phyloP scores from a whole-genome alignment of 1,284 basidiomycete species.

The Ustilago crameri region DNA sequence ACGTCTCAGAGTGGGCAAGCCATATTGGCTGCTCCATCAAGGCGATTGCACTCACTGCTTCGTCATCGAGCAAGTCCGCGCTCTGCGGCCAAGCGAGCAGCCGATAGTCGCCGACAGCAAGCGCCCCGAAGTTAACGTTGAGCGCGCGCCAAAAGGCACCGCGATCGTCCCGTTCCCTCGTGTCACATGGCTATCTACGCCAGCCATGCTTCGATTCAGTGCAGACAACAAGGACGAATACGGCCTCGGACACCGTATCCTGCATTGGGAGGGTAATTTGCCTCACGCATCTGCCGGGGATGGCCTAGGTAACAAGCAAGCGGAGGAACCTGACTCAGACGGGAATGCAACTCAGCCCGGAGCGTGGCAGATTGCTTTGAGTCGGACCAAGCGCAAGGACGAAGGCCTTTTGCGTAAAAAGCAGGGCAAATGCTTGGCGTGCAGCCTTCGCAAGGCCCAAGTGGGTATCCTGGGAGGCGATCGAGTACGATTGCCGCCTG shows the following conservation, averaged over 20 bases:
- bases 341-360: constrained; percentile 1
- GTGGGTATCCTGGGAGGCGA: constrained; percentile 43
- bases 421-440: constrained; percentile 46
- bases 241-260: constrained; percentile 39
- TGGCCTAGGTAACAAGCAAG: background rate
- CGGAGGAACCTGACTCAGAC: background rate
- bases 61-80: constrained; percentile 35
- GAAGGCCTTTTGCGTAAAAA: constrained; percentile 30
- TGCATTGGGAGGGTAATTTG: constrained; percentile 21
- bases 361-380: constrained; percentile 15
- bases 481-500: constrained; percentile 16
- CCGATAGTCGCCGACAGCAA: background rate
- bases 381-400: constrained; percentile 22
- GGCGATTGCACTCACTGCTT: constrained; percentile 44
- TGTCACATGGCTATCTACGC: constrained; percentile 36
- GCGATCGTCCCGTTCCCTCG: constrained; percentile 22
- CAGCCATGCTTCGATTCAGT: constrained; percentile 42
- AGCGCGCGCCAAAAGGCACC: constrained; percentile 5
- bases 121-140: background rate
- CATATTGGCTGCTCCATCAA: constrained; percentile 48
- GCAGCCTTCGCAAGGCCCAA: constrained; percentile 39
- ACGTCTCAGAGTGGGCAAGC: constrained; percentile 27
- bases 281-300: background rate
- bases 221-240: constrained; percentile 33
- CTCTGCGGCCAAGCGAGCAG: constrained; percentile 34